Evolutionary conservation across 257 asterid genomes (phyloP), one percentile per base, ranked within the genome.

Genomic region (Penstemon eatonii): DNA sequence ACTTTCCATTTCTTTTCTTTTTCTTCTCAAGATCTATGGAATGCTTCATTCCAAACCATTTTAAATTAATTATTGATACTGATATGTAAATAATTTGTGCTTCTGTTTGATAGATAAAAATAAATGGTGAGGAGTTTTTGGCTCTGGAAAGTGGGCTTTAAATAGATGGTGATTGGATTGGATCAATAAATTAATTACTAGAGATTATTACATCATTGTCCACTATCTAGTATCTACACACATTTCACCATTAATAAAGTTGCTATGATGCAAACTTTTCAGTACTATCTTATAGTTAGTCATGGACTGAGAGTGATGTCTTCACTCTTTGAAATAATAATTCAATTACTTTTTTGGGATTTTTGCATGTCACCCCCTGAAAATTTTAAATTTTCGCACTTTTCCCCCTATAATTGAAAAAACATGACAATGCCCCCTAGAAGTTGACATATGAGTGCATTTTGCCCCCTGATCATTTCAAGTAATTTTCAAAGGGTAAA

Each of bases 151-250:
- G 9, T 57, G 70, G 80, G 69, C 73, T 69, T 74, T 82, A 72
- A 68, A 83, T 74, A 83, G 72, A 4, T 39, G 56, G 18, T 70
- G 80, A 56, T 68, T 45, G 67, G 63, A 52, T 61, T 57, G 33
- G 33, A 25, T 25, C 33, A 25, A 56, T 37, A 51, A 49, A 55
- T 18, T 58, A 15, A 15, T 15, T 56, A 51, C 47, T 50, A 41
- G 50, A 41, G 50, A 51, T 68, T 7, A 53, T 81, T 65, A 64
- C 85, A 70, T 81, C 87, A 79, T 75, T 47, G 39, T 74, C 82
- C 82, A 79, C 72, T 56, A 73, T 4, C 11, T 47, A 79, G 69
- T 56, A 73, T 6, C 11, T 47, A 6, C 47, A 13, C 47, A 66
- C 47, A 39, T 44, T 75, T 75, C 70, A 78, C 68, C 78, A 71